Evolutionary conservation across 2,329 filamentous ascomycete species (phyloP).

Genomic region (Eurotiales sp.): DNA sequence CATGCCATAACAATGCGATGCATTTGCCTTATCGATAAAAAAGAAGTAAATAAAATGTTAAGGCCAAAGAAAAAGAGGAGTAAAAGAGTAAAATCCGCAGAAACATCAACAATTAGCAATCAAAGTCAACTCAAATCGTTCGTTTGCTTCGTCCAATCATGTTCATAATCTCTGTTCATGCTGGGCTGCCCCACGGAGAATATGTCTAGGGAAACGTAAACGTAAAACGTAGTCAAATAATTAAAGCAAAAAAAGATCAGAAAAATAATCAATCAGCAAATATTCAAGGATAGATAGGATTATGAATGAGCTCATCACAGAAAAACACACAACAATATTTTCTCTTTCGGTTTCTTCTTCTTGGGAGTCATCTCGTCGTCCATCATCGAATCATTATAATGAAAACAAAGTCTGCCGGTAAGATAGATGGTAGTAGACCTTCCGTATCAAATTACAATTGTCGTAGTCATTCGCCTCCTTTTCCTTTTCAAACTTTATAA

Average conservation of each 20-base stretch:
- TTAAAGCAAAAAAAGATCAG: not conserved
- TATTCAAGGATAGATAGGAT: conserved; percentile 13
- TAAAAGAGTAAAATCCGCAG: conserved; percentile 2
- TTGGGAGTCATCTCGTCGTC: conserved; percentile 45
- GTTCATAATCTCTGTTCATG: conserved; percentile 14
- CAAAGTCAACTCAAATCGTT: conserved; percentile 5
- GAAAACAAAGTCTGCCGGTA: conserved; percentile 10
- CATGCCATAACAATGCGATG: not conserved
- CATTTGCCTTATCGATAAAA: not conserved
- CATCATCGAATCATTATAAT: conserved; percentile 45
- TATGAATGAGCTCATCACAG: conserved; percentile 13
- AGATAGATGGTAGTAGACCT: conserved; percentile 1
- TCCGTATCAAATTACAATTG: conserved; percentile 14
- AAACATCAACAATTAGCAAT: not conserved
- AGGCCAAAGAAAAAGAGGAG: not conserved
- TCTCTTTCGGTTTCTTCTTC: conserved; percentile 31
- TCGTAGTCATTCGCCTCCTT: conserved; percentile 37
- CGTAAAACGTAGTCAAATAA: conserved; percentile 4
- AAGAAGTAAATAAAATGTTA: not conserved
- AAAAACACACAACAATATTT: conserved; percentile 20
- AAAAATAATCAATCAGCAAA: no score
- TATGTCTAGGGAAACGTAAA: conserved; percentile 14
- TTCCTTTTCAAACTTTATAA: conserved; percentile 16
- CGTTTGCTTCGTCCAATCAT: conserved; percentile 14
- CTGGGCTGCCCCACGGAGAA: conserved; percentile 16